phyloP scores from a whole-genome alignment of 768 basidiomycete genomes.

The Serpula lacrymans region DNA sequence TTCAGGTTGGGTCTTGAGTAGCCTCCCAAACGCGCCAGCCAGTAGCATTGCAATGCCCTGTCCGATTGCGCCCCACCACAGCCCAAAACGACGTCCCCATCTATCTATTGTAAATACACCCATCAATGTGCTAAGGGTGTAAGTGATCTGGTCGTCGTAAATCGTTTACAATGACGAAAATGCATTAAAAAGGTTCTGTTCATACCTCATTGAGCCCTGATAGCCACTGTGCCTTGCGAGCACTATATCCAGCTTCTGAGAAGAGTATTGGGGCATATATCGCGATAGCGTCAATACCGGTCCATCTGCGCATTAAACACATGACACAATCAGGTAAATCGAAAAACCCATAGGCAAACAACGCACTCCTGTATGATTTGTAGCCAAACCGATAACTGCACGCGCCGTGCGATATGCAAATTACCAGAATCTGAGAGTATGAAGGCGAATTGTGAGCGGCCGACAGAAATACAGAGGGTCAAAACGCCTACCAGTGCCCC shows the following conservation, averaged over 20 bases:
- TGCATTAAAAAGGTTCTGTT: not conserved
- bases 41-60: constrained; percentile 36
- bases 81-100: constrained; percentile 40
- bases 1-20: constrained; percentile 38
- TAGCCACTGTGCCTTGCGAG: constrained; percentile 42
- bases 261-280: constrained; percentile 45
- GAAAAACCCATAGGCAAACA: not conserved
- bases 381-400: constrained; percentile 42
- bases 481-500: constrained; percentile 31
- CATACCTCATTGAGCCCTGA: constrained; percentile 42
- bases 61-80: constrained; percentile 44
- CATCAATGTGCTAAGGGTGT: constrained; percentile 38
- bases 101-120: constrained; percentile 42
- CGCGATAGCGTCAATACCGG: constrained; percentile 43
- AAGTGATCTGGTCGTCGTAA: constrained; percentile 38
- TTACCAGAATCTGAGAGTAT: constrained; percentile 24
- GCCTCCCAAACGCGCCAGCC: constrained; percentile 38
- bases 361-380: constrained; percentile 43
- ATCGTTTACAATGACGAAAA: too few relatives aligned
- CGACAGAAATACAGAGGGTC: not conserved
- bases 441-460: too few relatives aligned
- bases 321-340: not conserved
- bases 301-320: constrained; percentile 28
- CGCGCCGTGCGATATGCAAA: constrained; percentile 40
- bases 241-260: constrained; percentile 38